Percentiles rank a stretch among this genome's conserved stretches.
These are phyloP conservation scores for Westerdykella aurantiaca DNA, from an alignment of 2,329 filamentous ascomycete genomes.

Conservation along the genomic window DNA sequence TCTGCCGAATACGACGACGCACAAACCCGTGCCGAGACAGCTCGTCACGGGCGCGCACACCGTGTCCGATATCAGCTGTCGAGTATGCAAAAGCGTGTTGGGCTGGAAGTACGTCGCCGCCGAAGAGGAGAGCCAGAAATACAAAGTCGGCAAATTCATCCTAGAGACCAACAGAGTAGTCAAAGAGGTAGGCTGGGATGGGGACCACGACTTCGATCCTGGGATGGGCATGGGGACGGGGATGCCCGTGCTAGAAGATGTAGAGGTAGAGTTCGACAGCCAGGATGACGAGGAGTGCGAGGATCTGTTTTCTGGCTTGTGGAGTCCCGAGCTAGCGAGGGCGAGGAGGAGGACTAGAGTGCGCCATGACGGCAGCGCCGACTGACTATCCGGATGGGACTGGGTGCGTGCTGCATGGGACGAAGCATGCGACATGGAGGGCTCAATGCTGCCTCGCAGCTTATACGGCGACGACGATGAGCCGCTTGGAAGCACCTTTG, in stretches of 20 bases:
- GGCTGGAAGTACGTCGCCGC: slow-evolving; percentile 63
- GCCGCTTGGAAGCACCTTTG: no score
- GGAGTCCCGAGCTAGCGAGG: slow-evolving; percentile 51
- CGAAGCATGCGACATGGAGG: no score
- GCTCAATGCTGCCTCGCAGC: no score
- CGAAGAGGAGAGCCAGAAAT: slow-evolving; percentile 55
- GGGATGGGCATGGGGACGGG: slow-evolving; percentile 1
- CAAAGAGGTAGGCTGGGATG: slow-evolving; percentile 50
- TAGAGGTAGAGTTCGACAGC: slow-evolving; percentile 55
- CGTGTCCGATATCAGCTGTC: slow-evolving; percentile 55
- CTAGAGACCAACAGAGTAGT: slow-evolving; percentile 55
- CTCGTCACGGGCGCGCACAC: slow-evolving; percentile 60
- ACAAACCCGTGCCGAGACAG: slow-evolving; percentile 52
- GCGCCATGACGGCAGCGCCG: no score
- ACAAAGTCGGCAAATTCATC: slow-evolving; percentile 64
- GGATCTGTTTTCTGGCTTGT: slow-evolving; percentile 58
- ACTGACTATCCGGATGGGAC: no score
- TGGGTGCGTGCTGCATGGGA: no score
- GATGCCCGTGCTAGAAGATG: slow-evolving; percentile 8
- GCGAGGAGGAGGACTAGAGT: slow-evolving; percentile 24
- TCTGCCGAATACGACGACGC: slow-evolving; percentile 55
- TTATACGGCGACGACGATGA: no score
- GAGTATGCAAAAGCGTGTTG: slow-evolving; percentile 50
- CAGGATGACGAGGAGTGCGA: slow-evolving; percentile 64
- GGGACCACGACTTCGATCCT: slow-evolving; percentile 15